Evolutionary conservation across 2,329 filamentous ascomycete genomes (phyloP).

Genomic region (Tolypocladium inflatum): DNA sequence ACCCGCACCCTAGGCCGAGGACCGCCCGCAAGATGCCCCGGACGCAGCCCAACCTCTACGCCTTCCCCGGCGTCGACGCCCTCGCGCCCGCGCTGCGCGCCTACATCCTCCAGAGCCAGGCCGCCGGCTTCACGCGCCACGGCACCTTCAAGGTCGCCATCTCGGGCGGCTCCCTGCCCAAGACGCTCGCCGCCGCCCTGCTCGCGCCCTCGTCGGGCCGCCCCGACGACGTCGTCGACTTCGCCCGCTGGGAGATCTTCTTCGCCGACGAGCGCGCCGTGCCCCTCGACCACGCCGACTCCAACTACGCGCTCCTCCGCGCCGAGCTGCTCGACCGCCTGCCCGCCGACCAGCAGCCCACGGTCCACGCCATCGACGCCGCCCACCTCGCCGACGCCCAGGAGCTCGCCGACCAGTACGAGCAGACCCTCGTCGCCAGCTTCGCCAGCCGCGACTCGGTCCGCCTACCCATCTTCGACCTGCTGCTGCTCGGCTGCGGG

Average conservation of each 20-base stretch:
- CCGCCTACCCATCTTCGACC: conserved; percentile 88
- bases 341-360: conserved; percentile 55
- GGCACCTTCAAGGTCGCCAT: conserved; percentile 82
- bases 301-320: conserved; percentile 87
- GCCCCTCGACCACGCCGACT: conserved; percentile 82
- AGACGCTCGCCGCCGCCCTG: conserved; percentile 76
- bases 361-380: conserved; percentile 68
- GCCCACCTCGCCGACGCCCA: conserved; percentile 64
- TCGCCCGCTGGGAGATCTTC: conserved; percentile 93
- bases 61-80: conserved; percentile 59
- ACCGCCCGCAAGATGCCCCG: conserved; percentile 34
- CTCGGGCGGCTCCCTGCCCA: conserved; percentile 87
- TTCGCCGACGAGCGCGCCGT: conserved; percentile 97
- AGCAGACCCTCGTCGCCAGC: conserved; percentile 72
- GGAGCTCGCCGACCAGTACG: conserved; percentile 89
- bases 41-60: conserved; percentile 62
- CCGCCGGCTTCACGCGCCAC: conserved; percentile 70
- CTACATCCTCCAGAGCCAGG: conserved; percentile 77
- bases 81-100: conserved; percentile 70
- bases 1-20: neutral
- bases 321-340: conserved; percentile 83
- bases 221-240: conserved; percentile 57
- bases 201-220: conserved; percentile 41
- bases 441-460: conserved; percentile 93
- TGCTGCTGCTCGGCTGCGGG: conserved; percentile 85